These are phyloP conservation scores for Calamus simplicifolius DNA, from an alignment of 176 grass and related monocot genomes.

Conservation along the genomic window DNA sequence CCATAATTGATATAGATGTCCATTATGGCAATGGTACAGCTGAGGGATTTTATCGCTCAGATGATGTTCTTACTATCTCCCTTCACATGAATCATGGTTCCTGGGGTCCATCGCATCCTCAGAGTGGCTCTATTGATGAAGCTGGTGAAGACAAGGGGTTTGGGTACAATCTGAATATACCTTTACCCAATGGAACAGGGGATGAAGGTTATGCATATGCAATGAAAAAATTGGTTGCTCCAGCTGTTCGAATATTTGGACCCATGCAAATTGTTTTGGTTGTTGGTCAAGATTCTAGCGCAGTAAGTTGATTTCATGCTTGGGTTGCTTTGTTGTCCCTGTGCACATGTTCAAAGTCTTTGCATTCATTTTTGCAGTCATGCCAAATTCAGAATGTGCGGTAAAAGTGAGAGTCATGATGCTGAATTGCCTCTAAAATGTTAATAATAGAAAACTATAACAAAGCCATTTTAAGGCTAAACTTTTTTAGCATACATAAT, in stretches of 20 bases:
- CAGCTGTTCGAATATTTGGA: conserved; percentile 50
- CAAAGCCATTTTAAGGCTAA: too few relatives aligned
- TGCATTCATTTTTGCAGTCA: too few relatives aligned
- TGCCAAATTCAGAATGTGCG: background rate
- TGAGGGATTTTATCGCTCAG: conserved; percentile 62
- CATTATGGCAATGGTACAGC: conserved; percentile 87
- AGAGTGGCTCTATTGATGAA: conserved; percentile 54
- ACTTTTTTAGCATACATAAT: too few relatives aligned
- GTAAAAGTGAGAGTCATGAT: background rate
- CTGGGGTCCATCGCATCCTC: conserved; percentile 72
- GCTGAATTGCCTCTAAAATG: too few relatives aligned
- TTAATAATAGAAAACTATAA: too few relatives aligned
- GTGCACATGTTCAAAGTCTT: background rate
- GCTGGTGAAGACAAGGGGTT: conserved; percentile 62
- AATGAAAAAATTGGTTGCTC: conserved; percentile 62
- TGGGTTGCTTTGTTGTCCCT: background rate
- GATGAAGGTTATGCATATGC: conserved; percentile 74
- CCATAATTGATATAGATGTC: conserved; percentile 65
- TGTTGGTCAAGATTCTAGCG: conserved; percentile 75
- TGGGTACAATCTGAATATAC: conserved; percentile 91
- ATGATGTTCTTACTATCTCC: conserved; percentile 60
- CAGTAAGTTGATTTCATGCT: conserved; percentile 36
- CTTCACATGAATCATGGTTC: conserved; percentile 90
- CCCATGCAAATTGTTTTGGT: conserved; percentile 77
- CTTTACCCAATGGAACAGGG: conserved; percentile 86